A percentile compares a stretch with the other conserved stretches of the same genome.
phyloP scores from a whole-genome alignment of 257 asterid genomes.

The Lycium barbarum region DNA sequence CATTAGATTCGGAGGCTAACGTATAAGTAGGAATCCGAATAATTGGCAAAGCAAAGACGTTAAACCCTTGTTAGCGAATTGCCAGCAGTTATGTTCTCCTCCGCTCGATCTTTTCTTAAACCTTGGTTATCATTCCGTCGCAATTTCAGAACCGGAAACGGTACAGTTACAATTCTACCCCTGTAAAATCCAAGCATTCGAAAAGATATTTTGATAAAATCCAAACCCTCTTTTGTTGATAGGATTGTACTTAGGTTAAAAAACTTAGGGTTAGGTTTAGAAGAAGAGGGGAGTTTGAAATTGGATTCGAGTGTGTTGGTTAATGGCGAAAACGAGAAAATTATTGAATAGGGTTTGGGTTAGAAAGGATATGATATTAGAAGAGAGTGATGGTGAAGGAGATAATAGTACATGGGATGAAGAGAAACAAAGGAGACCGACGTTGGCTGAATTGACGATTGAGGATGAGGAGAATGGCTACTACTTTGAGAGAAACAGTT shows the following conservation, averaged over 20 bases:
- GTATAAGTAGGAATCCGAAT: too few relatives aligned
- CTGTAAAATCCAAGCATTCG: slow-evolving; percentile 29
- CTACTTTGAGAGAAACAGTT: slow-evolving; percentile 85
- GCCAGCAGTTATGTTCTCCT: too few relatives aligned
- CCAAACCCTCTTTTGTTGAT: too few relatives aligned
- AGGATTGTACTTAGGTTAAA: slow-evolving; percentile 87
- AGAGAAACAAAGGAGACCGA: slow-evolving; percentile 52
- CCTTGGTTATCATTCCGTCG: too few relatives aligned
- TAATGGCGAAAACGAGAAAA: slow-evolving; percentile 60
- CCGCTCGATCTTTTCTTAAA: too few relatives aligned
- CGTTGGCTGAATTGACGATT: slow-evolving; percentile 86
- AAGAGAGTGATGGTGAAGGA: slow-evolving; percentile 57
- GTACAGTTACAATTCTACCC: not conserved
- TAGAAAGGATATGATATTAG: slow-evolving; percentile 77
- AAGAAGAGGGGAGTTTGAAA: slow-evolving; percentile 41
- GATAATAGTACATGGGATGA: slow-evolving; percentile 43
- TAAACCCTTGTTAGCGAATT: too few relatives aligned
- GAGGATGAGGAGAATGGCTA: slow-evolving; percentile 87
- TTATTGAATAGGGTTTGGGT: slow-evolving; percentile 93
- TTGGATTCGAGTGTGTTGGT: slow-evolving; percentile 18
- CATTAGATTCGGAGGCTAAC: too few relatives aligned
- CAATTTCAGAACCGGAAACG: too few relatives aligned
- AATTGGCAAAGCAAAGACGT: too few relatives aligned
- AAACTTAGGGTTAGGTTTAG: slow-evolving; percentile 81
- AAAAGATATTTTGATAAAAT: slow-evolving; percentile 14